A percentile compares a stretch with the other conserved stretches of the same genome.
Evolutionary conservation across 2,329 filamentous ascomycete species (phyloP).

Genomic region (Phialophora macrospora): DNA sequence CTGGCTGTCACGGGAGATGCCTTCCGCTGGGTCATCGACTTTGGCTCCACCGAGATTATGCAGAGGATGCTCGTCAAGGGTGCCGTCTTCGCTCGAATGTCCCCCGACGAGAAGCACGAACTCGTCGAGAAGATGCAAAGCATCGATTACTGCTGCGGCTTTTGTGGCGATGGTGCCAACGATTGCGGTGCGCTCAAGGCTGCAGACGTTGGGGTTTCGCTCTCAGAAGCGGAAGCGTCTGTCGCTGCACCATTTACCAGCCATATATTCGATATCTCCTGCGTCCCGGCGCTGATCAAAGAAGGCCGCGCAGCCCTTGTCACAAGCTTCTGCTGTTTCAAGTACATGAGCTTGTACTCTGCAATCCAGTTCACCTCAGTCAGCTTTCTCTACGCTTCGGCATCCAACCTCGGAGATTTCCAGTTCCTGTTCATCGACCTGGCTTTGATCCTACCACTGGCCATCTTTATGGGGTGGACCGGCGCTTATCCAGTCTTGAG

Average conservation of each 20-base stretch:
- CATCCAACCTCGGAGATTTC: constrained; percentile 94
- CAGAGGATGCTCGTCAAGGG: constrained; percentile 82
- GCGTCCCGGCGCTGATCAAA: constrained; percentile 89
- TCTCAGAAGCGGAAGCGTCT: constrained; percentile 95
- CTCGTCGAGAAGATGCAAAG: constrained; percentile 95
- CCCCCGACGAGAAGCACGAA: constrained; percentile 97
- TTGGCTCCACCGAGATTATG: constrained; percentile 77
- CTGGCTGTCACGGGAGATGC: constrained; percentile 90
- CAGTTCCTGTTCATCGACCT: constrained; percentile 98
- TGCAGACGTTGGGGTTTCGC: constrained; percentile 93
- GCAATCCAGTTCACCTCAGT: constrained; percentile 99
- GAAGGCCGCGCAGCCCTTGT: constrained; percentile 93
- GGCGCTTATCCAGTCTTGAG: constrained; percentile 78
- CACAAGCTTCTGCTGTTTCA: constrained; percentile 99
- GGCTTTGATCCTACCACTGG: constrained; percentile 88
- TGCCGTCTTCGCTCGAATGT: constrained; percentile 97
- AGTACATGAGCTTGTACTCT: constrained; percentile 98
- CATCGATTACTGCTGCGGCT: constrained; percentile 92
- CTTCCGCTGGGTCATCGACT: constrained; percentile 96
- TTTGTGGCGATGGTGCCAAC: constrained; percentile 96
- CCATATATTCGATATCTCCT: constrained; percentile 92
- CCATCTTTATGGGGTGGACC: constrained; percentile 98
- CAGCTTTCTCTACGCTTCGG: constrained; percentile 92
- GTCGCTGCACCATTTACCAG: constrained; percentile 98
- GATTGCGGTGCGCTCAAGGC: constrained; percentile 97